These are phyloP conservation scores for Emericellopsis terricola DNA, from an alignment of 495 filamentous ascomycete species.

Conservation along the genomic window DNA sequence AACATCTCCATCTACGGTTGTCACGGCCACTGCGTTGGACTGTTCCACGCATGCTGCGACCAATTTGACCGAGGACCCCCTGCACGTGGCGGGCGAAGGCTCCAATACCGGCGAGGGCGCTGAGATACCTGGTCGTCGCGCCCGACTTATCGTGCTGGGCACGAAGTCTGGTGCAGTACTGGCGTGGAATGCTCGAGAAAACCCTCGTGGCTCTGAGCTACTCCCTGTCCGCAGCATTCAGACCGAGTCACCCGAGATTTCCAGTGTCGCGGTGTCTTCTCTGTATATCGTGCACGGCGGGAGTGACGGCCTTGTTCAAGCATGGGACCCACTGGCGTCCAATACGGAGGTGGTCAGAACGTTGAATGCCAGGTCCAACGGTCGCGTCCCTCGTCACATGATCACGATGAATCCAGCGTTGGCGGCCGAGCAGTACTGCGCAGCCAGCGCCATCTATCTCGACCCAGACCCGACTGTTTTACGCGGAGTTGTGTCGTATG, in stretches of 20 bases:
- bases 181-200: conserved; percentile 69
- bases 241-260: conserved; percentile 79
- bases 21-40: conserved; percentile 65
- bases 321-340: conserved; percentile 89
- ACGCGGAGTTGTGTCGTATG: conserved; percentile 81
- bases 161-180: conserved; percentile 62
- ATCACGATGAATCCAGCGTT: conserved; percentile 17
- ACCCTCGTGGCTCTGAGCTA: conserved; percentile 26
- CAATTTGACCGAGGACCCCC: conserved; percentile 58
- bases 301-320: conserved; percentile 87
- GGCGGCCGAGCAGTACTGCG: conserved; percentile 50
- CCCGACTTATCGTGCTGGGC: conserved; percentile 64
- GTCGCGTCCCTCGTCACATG: conserved; percentile 41
- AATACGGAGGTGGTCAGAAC: conserved; percentile 64
- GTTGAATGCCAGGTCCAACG: conserved; percentile 73
- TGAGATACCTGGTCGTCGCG: conserved; percentile 67
- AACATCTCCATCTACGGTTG: conserved; percentile 13
- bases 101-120: conserved; percentile 10
- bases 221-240: conserved; percentile 63
- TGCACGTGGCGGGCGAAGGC: conserved; percentile 13
- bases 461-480: conserved; percentile 80
- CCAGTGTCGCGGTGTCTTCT: conserved; percentile 70
- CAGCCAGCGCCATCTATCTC: conserved; percentile 65
- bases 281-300: conserved; percentile 84
- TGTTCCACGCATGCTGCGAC: conserved; percentile 50